Evolutionary conservation across 257 asterid species (phyloP).

Genomic region (Leptodermis oblonga): DNA sequence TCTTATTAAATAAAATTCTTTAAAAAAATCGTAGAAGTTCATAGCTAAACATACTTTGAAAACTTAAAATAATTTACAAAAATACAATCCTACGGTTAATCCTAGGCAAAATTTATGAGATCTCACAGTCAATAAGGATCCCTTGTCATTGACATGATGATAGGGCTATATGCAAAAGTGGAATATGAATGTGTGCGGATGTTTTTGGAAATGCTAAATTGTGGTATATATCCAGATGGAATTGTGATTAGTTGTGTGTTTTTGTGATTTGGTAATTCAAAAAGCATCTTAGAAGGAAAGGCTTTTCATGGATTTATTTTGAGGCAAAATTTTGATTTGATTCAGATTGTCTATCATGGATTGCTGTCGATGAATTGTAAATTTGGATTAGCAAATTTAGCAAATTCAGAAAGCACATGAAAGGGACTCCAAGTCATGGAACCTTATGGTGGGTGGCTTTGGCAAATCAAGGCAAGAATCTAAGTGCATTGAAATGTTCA

Average conservation of each 20-base stretch:
- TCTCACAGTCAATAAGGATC: conserved; percentile 62
- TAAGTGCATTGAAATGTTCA: conserved; percentile 47
- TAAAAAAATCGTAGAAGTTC: too few relatives aligned
- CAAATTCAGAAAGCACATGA: conserved; percentile 35
- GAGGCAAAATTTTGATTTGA: conserved; percentile 42
- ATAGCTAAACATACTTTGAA: too few relatives aligned
- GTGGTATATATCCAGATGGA: conserved; percentile 58
- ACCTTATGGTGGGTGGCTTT: conserved; percentile 46
- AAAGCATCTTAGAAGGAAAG: conserved; percentile 44
- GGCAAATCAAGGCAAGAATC: conserved; percentile 54
- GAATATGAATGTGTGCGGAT: conserved; percentile 43
- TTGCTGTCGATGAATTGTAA: conserved; percentile 71
- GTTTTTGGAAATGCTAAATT: conserved; percentile 45
- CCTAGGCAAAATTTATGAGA: too few relatives aligned
- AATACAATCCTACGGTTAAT: too few relatives aligned
- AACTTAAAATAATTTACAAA: too few relatives aligned
- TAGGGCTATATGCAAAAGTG: conserved; percentile 42
- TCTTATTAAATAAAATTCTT: too few relatives aligned
- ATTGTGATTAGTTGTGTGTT: conserved; percentile 57
- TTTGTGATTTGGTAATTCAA: conserved; percentile 40
- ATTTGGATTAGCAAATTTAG: conserved; percentile 40
- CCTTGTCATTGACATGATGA: conserved; percentile 63
- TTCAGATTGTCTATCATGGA: conserved; percentile 34
- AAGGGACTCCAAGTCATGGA: conserved; percentile 55
- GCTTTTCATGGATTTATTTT: conserved; percentile 63